Conservation (phyloP, 2,329 filamentous ascomycete genomes). For the Colletotrichum falcatum region DNA sequence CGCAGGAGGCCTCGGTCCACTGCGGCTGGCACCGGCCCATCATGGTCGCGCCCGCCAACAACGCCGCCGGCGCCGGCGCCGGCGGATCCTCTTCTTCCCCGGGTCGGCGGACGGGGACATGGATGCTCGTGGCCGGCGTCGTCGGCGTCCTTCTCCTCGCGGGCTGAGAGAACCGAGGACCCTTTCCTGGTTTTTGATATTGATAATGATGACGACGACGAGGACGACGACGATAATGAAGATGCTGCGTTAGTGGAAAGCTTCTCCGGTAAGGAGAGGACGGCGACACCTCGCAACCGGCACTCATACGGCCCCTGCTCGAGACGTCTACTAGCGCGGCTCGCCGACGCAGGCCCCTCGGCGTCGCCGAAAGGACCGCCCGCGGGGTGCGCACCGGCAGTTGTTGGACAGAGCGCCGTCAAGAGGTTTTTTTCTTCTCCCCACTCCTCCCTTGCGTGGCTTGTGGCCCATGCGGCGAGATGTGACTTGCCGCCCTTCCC, state of each 20-base stretch:
- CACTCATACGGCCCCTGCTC: not conserved
- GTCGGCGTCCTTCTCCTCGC: constrained; percentile 9
- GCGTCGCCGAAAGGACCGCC: constrained; percentile 10
- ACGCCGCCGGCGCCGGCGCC: constrained; percentile 4
- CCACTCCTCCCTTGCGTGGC: not conserved
- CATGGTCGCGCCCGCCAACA: constrained; percentile 30
- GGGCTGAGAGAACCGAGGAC: not conserved
- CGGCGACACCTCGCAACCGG: not conserved
- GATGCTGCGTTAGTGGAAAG: too few species aligned
- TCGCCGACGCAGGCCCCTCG: not conserved
- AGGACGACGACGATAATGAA: not conserved
- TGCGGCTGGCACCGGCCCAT: constrained; percentile 42
- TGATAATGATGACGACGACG: not conserved
- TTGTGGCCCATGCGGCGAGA: not conserved
- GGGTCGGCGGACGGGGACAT: not conserved
- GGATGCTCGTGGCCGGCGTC: not conserved
- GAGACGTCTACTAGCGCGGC: not conserved
- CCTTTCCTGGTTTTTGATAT: not conserved
- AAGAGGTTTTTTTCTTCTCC: too few species aligned
- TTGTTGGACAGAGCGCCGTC: not conserved
- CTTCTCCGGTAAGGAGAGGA: not conserved
- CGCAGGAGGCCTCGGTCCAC: constrained; percentile 30
- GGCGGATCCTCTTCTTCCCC: not conserved
- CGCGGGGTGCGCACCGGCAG: not conserved
- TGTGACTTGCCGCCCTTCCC: not conserved